phyloP scores from a whole-genome alignment of 2,329 filamentous ascomycete species.

The Trichoderma sp. region DNA sequence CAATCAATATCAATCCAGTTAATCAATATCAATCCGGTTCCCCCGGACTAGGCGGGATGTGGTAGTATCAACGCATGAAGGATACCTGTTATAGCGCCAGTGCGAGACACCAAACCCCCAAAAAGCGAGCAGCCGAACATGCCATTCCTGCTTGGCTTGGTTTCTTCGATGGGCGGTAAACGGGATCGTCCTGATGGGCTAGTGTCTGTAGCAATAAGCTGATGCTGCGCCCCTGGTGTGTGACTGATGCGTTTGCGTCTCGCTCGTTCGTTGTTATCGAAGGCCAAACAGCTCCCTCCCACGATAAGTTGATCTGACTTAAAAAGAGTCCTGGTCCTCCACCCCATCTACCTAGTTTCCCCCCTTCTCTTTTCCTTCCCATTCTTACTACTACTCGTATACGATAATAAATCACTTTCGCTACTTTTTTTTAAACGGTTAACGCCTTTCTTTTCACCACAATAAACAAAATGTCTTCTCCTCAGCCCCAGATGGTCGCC shows the following conservation, averaged over 20 bases:
- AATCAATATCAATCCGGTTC: not conserved
- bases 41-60: not conserved
- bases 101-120: not conserved
- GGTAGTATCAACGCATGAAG: constrained; percentile 1
- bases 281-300: not conserved
- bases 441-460: not conserved
- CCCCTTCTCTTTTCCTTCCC: not conserved
- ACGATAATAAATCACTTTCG: not conserved
- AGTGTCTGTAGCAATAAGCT: constrained; percentile 11
- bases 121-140: too few species aligned
- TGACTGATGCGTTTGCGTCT: not conserved
- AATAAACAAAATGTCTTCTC: constrained; percentile 19
- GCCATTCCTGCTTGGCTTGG: too few species aligned
- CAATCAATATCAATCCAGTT: not conserved
- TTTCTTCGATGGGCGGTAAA: too few species aligned
- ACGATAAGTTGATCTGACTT: not conserved
- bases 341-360: not conserved
- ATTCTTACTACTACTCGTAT: not conserved
- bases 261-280: not conserved
- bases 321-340: constrained; percentile 3
- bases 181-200: constrained; percentile 6
- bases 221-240: constrained; percentile 19
- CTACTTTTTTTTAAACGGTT: not conserved
- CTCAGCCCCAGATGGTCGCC: constrained; percentile 32
- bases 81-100: not conserved